Base-by-base conservation (phyloP, 352 stramenopile species). In the Saprolegnia parasitica region DNA sequence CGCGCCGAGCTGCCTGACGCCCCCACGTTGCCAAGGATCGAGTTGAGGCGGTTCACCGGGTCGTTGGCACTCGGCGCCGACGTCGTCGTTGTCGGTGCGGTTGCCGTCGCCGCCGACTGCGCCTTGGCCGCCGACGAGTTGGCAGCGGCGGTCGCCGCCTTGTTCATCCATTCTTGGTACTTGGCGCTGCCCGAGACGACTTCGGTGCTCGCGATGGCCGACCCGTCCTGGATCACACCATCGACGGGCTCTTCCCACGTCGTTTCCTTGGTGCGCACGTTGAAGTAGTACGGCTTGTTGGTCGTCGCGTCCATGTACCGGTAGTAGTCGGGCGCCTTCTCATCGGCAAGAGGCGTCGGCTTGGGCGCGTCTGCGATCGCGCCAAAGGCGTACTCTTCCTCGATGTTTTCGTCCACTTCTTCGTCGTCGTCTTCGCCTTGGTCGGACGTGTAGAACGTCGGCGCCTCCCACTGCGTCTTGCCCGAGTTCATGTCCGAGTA, bases 381-480 rank as follows among this genome's bases (percentile, higher is more conserved):
- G 35, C 63, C 63, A 47, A 70, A 70, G 3, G 63, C 23, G 26
- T 70, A 70, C 54, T 70, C 63, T 70, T 70, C 63, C 26, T 70
- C 63, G 6, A 70, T 26, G 24, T 61, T 29, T 49, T 58, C 50
- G n/a, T 70, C 63, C 20, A 55, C 63, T 18, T 61, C 63, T 49
- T 70, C 63, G 21, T 70, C 63, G 54, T 70, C 63, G 24, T 70
- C 63, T 61, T 70, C 63, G 63, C 63, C 63, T 46, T 70, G 63
- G 54, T 70, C 63, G 16, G 63, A 70, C 35, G 63, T 70, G 40
- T 70, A 70, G 29, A 70, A 70, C 46, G 63, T 67, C 0, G 87
- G 87, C 16, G 78, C 49, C 15, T 91, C 83, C 87, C 87, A 95
- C 60, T 90, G 82, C 47, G 85, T 95, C 61, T 68, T 78, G 35